Base-by-base conservation (phyloP, 345 rosid species). In the Acer yangbiense region DNA sequence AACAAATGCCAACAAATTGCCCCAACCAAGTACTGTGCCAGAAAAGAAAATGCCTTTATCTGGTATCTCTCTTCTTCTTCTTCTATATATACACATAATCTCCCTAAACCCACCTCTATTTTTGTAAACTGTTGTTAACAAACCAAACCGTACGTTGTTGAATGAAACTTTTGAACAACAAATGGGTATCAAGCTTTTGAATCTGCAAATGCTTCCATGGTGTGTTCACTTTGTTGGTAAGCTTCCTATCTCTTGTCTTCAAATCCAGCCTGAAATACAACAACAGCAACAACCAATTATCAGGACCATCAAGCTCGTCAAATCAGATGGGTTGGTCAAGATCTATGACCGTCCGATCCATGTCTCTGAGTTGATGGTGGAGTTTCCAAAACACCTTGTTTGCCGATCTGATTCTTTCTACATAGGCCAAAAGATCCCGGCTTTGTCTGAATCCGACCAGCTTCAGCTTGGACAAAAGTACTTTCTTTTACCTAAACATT, bases 401-500 rank as follows among this genome's bases (percentile, higher is more conserved):
- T 94, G 97, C 80, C 87, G 90, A 65, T 93, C 97, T 1, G 95
- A 91, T 76, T 83, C 86, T 0, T 88, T 94, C 68, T 93, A 89
- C 89, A 94, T 94, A 55, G 98, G 98, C 6, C 97, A 86, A 76
- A 93, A 88, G 77, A 90, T 91, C 18, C 97, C 90, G 5, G 81
- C 93, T 48, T 84, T 94, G 16, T 86, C 98, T 0, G 90, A 81
- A 73, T 72, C 81, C 82, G 98, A 94, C 35, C 82, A 83, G 46
- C 97, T 94, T 70, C 91, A 87, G 81, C 88, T 82, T 16, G 98
- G 98, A 25, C 87, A 89, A 70, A 90, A 77, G 29, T 94, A 93
- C 86, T 91, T 94, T 70, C 95, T 94, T 48, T 91, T 94, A 9
- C 98, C 98, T 0, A 81, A 79, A 2, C 91, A 88, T n/a, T 89